Percentiles rank a stretch among this genome's conserved stretches.
Conservation (phyloP, 2,329 filamentous ascomycete genomes). For the Fusarium equiseti region DNA sequence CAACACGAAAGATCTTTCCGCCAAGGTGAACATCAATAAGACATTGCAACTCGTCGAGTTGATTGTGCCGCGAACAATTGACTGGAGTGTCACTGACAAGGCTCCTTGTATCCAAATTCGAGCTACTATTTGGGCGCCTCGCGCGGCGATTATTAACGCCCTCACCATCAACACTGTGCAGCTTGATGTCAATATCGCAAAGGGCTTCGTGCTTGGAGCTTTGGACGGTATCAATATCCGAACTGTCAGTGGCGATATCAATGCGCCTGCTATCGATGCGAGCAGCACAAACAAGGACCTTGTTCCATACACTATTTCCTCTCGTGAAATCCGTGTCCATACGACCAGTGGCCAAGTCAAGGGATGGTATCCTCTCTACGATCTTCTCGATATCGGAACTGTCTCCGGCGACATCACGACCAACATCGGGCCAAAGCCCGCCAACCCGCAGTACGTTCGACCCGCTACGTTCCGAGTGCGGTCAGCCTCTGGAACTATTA, state of each 20-base stretch:
- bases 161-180: slow-evolving; percentile 55
- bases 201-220: slow-evolving; percentile 56
- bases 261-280: slow-evolving; percentile 49
- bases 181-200: slow-evolving; percentile 56
- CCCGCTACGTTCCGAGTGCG: slow-evolving; percentile 57
- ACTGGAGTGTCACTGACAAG: slow-evolving; percentile 43
- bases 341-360: slow-evolving; percentile 59
- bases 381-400: slow-evolving; percentile 60
- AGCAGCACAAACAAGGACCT: slow-evolving; percentile 42
- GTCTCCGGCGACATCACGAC: slow-evolving; percentile 59
- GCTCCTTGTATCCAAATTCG: slow-evolving; percentile 62
- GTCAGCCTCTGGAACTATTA: slow-evolving; percentile 59
- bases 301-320: slow-evolving; percentile 57
- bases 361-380: slow-evolving; percentile 65
- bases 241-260: slow-evolving; percentile 56
- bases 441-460: slow-evolving; percentile 50
- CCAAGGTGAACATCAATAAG: slow-evolving; percentile 52
- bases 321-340: slow-evolving; percentile 56
- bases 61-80: slow-evolving; percentile 53
- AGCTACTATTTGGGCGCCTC: slow-evolving; percentile 61
- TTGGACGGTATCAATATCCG: slow-evolving; percentile 48
- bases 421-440: slow-evolving; percentile 57
- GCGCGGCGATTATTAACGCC: slow-evolving; percentile 52
- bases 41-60: slow-evolving; percentile 56
- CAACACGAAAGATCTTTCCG: slow-evolving; percentile 58